Base-by-base conservation (phyloP, 805 yeast genomes). In the Lachancea fermentati region DNA sequence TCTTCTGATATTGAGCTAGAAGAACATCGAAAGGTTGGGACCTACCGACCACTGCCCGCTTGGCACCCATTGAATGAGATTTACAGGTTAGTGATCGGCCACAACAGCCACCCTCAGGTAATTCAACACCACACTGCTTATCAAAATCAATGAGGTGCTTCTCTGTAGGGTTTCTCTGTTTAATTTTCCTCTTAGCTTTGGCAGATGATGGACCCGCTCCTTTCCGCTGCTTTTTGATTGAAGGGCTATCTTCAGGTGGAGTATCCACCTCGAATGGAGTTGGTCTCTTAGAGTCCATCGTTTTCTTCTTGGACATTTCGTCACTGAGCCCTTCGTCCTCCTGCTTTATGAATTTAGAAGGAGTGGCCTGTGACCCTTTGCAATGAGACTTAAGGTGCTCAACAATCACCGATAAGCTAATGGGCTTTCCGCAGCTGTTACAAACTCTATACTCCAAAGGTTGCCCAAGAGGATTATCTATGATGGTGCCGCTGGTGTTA, bases 61-160 rank as follows among this genome's bases (percentile, higher is more conserved):
- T 93, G 19, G 97, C 96, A 25, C 97, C 97, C 96, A 93, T 89
- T 1, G 97, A 86, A 63, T 93, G 98, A 0, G 97, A 88, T 59
- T 93, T 93, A 72, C 98, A 93, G 0, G 98, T 93, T 45, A 93
- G 69, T 0, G 97, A 88, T 37, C 98, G 73, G 4, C 97, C 97
- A 70, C 98, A 93, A 51, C 79, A 82, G 0, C 94, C 95, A n/a
- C 97, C 97, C 49, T 82, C 84, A 0, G 96, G 88, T 45, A 93
- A 67, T 5, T 86, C 84, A 9, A 93, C 97, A 62, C 98, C 98
- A 71, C 98, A 93, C 64, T 93, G 97, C 49, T 77, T 78, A 56
- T 88, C 95, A 35, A 88, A 94, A 60, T 88, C 95, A 17, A 88
- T 58, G n/a, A 53, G 36, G 35, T 57, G 63, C 88, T 3, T 95